Percentiles rank a stretch among this genome's conserved stretches.
Conservation (phyloP, 176 grass and related monocot genomes). For the Oryza meyeriana region DNA sequence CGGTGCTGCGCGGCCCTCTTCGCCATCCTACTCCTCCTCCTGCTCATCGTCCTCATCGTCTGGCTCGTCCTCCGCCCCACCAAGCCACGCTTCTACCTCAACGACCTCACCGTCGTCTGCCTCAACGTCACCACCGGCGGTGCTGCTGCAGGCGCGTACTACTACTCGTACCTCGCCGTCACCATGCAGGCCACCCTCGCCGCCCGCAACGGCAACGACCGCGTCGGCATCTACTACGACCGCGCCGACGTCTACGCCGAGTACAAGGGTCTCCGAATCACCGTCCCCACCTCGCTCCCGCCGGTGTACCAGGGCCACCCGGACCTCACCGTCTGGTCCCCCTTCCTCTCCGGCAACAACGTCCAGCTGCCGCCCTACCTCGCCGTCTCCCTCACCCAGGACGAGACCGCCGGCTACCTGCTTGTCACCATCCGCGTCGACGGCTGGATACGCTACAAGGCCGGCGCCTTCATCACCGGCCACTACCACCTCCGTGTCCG, state of each 20-base stretch:
- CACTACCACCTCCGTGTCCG: constrained; percentile 55
- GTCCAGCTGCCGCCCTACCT: constrained; percentile 55
- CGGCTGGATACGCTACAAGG: constrained; percentile 60
- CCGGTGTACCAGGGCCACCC: constrained; percentile 54
- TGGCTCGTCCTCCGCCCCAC: constrained; percentile 68
- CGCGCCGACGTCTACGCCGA: constrained; percentile 51
- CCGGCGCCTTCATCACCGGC: constrained; percentile 49
- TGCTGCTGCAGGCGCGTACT: background rate
- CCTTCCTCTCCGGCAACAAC: constrained; percentile 50
- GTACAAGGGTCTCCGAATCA: constrained; percentile 60
- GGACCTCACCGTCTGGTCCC: constrained; percentile 60
- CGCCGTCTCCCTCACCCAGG: constrained; percentile 36
- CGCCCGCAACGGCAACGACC: constrained; percentile 59
- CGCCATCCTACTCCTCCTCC: constrained; percentile 17
- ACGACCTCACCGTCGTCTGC: constrained; percentile 51
- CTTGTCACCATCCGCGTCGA: constrained; percentile 55
- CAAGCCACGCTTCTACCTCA: constrained; percentile 68
- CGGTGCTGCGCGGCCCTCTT: constrained; percentile 17
- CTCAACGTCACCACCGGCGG: constrained; percentile 46
- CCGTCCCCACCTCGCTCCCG: constrained; percentile 56
- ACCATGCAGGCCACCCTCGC: constrained; percentile 56
- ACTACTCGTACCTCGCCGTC: constrained; percentile 39
- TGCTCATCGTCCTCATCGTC: constrained; percentile 50
- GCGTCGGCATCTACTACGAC: constrained; percentile 80
- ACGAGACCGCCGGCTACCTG: constrained; percentile 57